Base-by-base conservation (phyloP, 495 filamentous ascomycete genomes). In the Aspergillus sclerotioniger region DNA sequence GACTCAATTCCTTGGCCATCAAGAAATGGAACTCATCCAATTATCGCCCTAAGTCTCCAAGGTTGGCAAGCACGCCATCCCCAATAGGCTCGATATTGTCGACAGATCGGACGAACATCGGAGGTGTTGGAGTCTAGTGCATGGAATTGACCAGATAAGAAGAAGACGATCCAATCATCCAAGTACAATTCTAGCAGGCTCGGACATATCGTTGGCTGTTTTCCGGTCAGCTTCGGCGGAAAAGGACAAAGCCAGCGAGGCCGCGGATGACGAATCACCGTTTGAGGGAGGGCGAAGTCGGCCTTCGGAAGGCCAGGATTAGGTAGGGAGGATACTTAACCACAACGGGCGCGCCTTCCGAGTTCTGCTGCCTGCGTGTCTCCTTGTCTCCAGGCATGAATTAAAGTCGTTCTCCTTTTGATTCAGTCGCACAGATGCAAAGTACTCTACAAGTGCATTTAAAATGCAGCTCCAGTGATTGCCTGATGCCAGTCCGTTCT, bases 211-310 rank as follows among this genome's bases (percentile, higher is more conserved):
- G 37, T 6, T 25, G 25, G 25, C 25, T 25, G n/a, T 20, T 17
- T 20, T 19, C 20, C 16, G 17, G 25, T 46, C 44, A 46, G 25
- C 6, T 46, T 21, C 28, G 31, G 47, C 47, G 47, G 47, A 25
- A 17, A 50, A 31, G 20, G 15, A 31, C 47, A 50, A 4, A 31
- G 25, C 47, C 28, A 49, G 21, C 20, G 25, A 29, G 46, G 20
- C 17, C 25, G 46, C 6, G 8, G 6, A 29, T 25, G 46, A 49
- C 46, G 21, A 49, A 49, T 29, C 46, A 29, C 17, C 20, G 20
- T n/a, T 20, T 12, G 21, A 29, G 28, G 20, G 47, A 46, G 51
- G 44, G 57, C 57, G 57, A 59, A 59, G 57, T 59, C 57, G 57
- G 57, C 46, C 31, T 25, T 33, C 15, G 43, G 32, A 47, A 13